Evolutionary conservation across 805 yeast species (phyloP).

Genomic region (Tetrapisispora taiwanensis): DNA sequence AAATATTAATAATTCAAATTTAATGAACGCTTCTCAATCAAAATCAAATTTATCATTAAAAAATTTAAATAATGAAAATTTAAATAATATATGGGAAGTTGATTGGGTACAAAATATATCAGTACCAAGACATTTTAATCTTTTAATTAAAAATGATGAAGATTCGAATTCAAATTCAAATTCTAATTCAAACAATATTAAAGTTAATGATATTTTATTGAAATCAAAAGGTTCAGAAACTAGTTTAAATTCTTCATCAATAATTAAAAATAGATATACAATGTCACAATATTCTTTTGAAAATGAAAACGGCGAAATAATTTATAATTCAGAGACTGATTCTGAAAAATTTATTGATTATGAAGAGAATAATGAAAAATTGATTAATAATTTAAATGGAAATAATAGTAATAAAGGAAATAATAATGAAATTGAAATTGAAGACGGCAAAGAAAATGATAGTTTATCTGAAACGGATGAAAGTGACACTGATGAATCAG

Average conservation of each 20-base stretch:
- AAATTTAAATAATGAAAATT: slow-evolving; percentile 11
- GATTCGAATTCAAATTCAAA: background rate
- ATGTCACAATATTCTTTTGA: background rate
- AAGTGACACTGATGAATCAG: slow-evolving; percentile 1
- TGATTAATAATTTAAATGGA: background rate
- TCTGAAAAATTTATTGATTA: slow-evolving; percentile 2
- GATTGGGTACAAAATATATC: slow-evolving; percentile 86
- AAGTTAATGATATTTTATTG: background rate
- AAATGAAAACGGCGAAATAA: slow-evolving; percentile 1
- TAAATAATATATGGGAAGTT: slow-evolving; percentile 39
- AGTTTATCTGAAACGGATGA: background rate
- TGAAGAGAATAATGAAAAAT: background rate
- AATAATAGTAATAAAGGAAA: background rate
- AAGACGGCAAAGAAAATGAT: slow-evolving; percentile 2
- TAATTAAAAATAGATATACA: background rate
- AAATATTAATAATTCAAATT: no score
- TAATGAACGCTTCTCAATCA: no score
- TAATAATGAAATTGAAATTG: slow-evolving; percentile 2
- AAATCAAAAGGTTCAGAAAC: slow-evolving; percentile 1
- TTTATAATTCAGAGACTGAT: slow-evolving; percentile 1
- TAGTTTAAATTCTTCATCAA: background rate
- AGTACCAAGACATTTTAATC: slow-evolving; percentile 31
- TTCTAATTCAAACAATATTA: background rate
- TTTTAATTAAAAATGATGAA: slow-evolving; percentile 10
- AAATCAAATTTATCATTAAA: background rate